Percentiles rank a stretch among this genome's conserved stretches.
These are phyloP conservation scores for Solanum chacoense DNA, from an alignment of 305 asterid genomes.

Conservation along the genomic window DNA sequence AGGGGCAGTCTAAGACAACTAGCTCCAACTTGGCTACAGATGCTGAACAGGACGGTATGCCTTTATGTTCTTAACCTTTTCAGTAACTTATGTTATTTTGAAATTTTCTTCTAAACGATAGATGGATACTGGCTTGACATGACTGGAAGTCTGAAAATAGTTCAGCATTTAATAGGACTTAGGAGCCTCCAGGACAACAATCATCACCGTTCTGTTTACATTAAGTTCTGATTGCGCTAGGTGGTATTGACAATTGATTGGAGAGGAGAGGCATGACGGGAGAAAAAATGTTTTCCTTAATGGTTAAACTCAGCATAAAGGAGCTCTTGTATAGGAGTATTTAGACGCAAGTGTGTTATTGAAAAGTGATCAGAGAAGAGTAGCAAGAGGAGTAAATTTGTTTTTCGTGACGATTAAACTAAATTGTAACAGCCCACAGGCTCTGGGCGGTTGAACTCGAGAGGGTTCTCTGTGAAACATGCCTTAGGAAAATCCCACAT, in stretches of 20 bases:
- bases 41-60: constrained; percentile 46
- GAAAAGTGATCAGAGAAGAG: background rate
- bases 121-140: background rate
- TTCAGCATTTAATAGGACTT: background rate
- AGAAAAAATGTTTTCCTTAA: background rate
- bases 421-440: background rate
- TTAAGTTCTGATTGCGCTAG: background rate
- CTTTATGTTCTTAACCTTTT: constrained; percentile 2
- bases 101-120: background rate
- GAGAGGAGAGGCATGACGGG: background rate
- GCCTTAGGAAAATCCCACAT: background rate
- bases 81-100: background rate
- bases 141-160: background rate
- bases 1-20: constrained; percentile 33
- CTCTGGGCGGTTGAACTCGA: background rate
- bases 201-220: background rate
- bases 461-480: background rate
- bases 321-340: background rate
- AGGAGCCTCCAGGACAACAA: background rate
- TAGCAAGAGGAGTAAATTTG: background rate
- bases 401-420: background rate
- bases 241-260: background rate
- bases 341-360: background rate
- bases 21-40: constrained; percentile 41
- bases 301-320: background rate